These are phyloP conservation scores for Starmerella apis DNA, from an alignment of 805 yeast genomes.

Conservation along the genomic window DNA sequence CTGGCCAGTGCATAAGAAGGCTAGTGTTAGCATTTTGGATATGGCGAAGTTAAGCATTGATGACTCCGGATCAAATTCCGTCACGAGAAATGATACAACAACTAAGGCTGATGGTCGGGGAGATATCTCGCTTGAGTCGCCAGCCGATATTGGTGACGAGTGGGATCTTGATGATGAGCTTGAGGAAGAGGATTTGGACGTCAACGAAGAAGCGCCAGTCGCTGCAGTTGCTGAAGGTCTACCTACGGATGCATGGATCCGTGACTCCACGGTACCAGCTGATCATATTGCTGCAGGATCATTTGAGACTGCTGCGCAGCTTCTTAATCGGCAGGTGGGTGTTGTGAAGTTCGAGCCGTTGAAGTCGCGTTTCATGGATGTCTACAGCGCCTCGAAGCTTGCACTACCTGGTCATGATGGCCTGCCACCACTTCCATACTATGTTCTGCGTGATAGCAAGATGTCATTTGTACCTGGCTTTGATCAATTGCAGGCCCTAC, in stretches of 20 bases:
- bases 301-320: conserved; percentile 89
- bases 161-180: conserved; percentile 81
- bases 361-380: conserved; percentile 68
- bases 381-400: conserved; percentile 70
- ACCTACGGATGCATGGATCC: conserved; percentile 72
- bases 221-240: conserved; percentile 33
- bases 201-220: conserved; percentile 33
- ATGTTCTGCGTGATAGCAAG: conserved; percentile 46
- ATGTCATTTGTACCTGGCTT: conserved; percentile 69
- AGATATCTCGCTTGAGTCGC: conserved; percentile 24
- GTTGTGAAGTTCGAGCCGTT: conserved; percentile 79
- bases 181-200: conserved; percentile 30
- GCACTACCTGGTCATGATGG: conserved; percentile 66
- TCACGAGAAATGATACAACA: conserved; percentile 16
- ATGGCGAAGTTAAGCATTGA: conserved; percentile 14
- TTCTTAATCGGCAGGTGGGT: conserved; percentile 82
- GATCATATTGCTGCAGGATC: conserved; percentile 93
- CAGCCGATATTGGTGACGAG: conserved; percentile 26
- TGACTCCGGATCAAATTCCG: conserved; percentile 5
- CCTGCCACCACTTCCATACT: conserved; percentile 58
- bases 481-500: conserved; percentile 49
- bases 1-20: conserved; percentile 70
- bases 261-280: conserved; percentile 82
- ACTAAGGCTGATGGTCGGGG: conserved; percentile 23
- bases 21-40: conserved; percentile 26